A percentile compares a stretch with the other conserved stretches of the same genome.
Conservation (phyloP, 1,139 yeast genomes). For the Candida smagusa region DNA sequence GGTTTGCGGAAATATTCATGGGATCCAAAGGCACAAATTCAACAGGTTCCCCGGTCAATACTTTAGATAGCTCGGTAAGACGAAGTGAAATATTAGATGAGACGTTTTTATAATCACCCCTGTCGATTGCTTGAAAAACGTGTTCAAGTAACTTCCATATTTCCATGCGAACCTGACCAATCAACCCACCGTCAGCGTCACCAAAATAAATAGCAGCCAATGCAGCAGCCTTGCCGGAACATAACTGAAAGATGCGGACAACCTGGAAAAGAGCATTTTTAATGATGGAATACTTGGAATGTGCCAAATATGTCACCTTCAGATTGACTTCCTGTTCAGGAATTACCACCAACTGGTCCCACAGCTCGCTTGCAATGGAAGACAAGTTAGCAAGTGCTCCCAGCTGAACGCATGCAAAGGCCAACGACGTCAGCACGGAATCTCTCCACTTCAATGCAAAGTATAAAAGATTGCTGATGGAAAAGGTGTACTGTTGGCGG, state of each 20-base stretch:
- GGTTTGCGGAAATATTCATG: slow-evolving; percentile 51
- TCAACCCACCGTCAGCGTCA: slow-evolving; percentile 15
- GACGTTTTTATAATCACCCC: background rate
- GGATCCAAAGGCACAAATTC: slow-evolving; percentile 45
- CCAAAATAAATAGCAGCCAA: slow-evolving; percentile 7
- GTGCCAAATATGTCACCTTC: background rate
- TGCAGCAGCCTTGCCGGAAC: slow-evolving; percentile 9
- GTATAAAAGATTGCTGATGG: slow-evolving; percentile 23
- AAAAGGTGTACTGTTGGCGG: slow-evolving; percentile 6
- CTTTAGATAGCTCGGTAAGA: background rate
- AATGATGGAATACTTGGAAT: slow-evolving; percentile 22
- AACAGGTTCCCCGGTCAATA: slow-evolving; percentile 8
- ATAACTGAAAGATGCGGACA: slow-evolving; percentile 38
- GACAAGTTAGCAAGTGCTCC: slow-evolving; percentile 35
- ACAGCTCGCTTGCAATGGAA: slow-evolving; percentile 20
- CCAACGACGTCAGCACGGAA: slow-evolving; percentile 40
- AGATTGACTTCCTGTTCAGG: slow-evolving; percentile 12
- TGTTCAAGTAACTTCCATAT: background rate
- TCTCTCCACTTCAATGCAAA: slow-evolving; percentile 28
- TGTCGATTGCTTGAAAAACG: background rate
- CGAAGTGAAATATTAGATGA: background rate
- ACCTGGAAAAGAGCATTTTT: slow-evolving; percentile 40
- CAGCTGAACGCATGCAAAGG: slow-evolving; percentile 44
- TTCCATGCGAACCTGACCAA: slow-evolving; percentile 2
- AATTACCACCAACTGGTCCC: slow-evolving; percentile 18